phyloP scores from a whole-genome alignment of 805 yeast genomes.

The Isabelozyma gotoi region DNA sequence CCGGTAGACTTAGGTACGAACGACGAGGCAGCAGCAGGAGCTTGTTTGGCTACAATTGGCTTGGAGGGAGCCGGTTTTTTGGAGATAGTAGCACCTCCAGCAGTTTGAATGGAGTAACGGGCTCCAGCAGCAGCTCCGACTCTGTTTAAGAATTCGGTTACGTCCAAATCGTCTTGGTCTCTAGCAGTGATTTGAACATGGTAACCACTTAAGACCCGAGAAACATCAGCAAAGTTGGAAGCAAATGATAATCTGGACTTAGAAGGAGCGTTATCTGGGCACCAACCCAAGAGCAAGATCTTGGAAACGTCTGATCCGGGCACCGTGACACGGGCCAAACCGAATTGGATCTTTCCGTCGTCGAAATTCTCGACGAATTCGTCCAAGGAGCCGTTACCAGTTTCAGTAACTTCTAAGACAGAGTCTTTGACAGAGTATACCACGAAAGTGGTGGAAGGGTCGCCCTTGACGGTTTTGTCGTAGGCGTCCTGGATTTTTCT shows the following conservation, averaged over 20 bases:
- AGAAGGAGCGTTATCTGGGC: slow-evolving; percentile 92
- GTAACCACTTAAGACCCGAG: slow-evolving; percentile 72
- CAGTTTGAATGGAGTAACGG: slow-evolving; percentile 69
- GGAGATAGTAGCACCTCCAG: slow-evolving; percentile 15
- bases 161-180: slow-evolving; percentile 84
- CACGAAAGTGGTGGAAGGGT: slow-evolving; percentile 68
- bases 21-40: slow-evolving; percentile 20
- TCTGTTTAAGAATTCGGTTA: slow-evolving; percentile 68
- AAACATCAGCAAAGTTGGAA: slow-evolving; percentile 71
- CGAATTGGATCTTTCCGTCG: slow-evolving; percentile 88
- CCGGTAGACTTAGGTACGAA: slow-evolving; percentile 38
- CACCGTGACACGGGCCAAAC: slow-evolving; percentile 82
- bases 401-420: slow-evolving; percentile 44
- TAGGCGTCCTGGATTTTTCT: slow-evolving; percentile 73
- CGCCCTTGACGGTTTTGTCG: slow-evolving; percentile 77
- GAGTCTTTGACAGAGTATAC: slow-evolving; percentile 70
- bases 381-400: slow-evolving; percentile 65
- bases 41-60: slow-evolving; percentile 26
- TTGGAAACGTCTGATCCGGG: slow-evolving; percentile 91
- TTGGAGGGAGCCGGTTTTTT: slow-evolving; percentile 13
- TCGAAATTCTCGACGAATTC: slow-evolving; percentile 82
- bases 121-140: slow-evolving; percentile 95
- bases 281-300: slow-evolving; percentile 87
- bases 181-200: slow-evolving; percentile 98
- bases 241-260: slow-evolving; percentile 76